Base-by-base conservation (phyloP, 2,329 filamentous ascomycete genomes). In the Mycosphaerella sp. region DNA sequence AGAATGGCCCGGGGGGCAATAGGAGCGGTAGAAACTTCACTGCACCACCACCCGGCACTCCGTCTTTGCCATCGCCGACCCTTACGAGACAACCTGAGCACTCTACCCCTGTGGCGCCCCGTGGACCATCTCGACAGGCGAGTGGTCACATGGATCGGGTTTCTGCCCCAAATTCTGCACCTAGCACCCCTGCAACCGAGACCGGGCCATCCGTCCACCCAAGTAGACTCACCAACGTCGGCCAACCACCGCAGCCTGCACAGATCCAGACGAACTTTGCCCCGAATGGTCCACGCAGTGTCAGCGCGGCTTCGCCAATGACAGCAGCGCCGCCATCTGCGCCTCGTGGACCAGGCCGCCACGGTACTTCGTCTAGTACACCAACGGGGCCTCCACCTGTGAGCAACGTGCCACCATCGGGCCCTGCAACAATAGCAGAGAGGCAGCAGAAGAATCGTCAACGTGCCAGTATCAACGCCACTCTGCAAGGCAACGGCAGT, bases 21-120 rank as follows among this genome's bases (percentile, higher is more conserved):
- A 38, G 73, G 42, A 66, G 66, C 55, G 69, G 69, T n/a, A 71
- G 75, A 39, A 73, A 70, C 56, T 68, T 69, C 45, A 67, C 72
- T 17, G 66, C 68, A 9, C 61, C 70, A 12, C 65, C 66, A 44
- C 61, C 63, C 42, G 58, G 56, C n/a, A 59, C 62, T 29, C 51
- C 57, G 21, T 36, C 60, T 12, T 55, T 50, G 26, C 56, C 62
- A 38, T 62, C 69, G 10, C 62, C 67, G 6, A 62, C 64, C 2
- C 54, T 55, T n/a, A 48, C 51, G 14, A 56, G 58, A 38, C 56
- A 58, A 21, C 54, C 59, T 12, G 63, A 66, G 39, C 59, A 60
- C 17, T 57, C 62, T 26, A 38, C 34, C 12, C 34, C 34, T 38
- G 34, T n/a, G 34, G 56, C 61, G 7, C 53, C 49, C 23, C 61